A percentile compares a stretch with the other conserved stretches of the same genome.
These are phyloP conservation scores for Sporothrix curviconia DNA, from an alignment of 2,329 filamentous ascomycete species.

Conservation along the genomic window DNA sequence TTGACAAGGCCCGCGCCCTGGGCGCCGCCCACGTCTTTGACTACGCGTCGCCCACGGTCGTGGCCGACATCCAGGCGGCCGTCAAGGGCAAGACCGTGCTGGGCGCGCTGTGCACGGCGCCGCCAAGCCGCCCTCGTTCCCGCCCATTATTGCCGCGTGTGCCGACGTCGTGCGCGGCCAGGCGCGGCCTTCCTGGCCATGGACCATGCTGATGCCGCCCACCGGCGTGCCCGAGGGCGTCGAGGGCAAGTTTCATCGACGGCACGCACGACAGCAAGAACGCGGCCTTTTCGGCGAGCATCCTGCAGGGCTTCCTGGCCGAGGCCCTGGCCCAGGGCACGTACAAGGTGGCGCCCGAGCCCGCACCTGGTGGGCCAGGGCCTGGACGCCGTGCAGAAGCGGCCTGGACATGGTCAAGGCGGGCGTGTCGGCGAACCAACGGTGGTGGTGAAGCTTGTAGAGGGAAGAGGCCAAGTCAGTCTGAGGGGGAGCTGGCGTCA, in stretches of 20 bases:
- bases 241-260: background rate
- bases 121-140: background rate
- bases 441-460: background rate
- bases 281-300: background rate
- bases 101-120: background rate
- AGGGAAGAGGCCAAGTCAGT: background rate
- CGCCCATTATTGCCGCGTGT: background rate
- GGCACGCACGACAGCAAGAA: background rate
- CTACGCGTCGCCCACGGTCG: background rate
- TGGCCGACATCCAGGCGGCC: background rate
- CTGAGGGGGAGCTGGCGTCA: no score
- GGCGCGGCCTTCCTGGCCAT: background rate
- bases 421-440: background rate
- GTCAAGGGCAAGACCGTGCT: background rate
- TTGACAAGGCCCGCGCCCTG: background rate
- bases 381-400: background rate
- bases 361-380: background rate
- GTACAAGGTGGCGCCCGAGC: background rate
- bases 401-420: background rate
- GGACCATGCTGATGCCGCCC: background rate
- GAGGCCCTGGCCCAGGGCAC: background rate
- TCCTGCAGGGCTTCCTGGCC: background rate
- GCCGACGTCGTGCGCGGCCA: background rate
- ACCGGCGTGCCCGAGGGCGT: background rate
- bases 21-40: conserved; percentile 1